phyloP scores from a whole-genome alignment of 2,329 filamentous ascomycete species.

The Talaromyces verruculosus region DNA sequence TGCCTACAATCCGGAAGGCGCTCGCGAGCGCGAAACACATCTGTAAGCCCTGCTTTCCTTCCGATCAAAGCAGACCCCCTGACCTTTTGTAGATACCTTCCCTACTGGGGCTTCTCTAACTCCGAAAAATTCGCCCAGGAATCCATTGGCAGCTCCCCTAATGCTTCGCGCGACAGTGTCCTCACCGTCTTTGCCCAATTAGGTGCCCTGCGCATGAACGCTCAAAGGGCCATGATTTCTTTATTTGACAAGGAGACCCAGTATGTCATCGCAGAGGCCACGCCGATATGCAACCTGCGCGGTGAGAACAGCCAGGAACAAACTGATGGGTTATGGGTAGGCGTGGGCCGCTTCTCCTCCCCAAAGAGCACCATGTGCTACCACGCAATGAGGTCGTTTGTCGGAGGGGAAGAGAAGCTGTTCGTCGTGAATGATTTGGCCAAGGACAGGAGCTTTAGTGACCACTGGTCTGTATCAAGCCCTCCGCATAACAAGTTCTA shows the following conservation, averaged over 20 bases:
- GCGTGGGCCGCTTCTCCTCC: neutral
- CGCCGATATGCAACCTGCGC: neutral
- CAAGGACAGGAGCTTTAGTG: neutral
- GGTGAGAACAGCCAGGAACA: neutral
- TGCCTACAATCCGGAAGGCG: neutral
- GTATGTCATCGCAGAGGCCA: neutral
- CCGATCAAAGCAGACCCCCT: neutral
- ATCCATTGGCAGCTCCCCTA: neutral
- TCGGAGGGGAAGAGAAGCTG: constrained; percentile 40
- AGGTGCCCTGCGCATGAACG: constrained; percentile 46
- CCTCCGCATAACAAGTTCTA: neutral
- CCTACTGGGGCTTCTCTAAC: neutral
- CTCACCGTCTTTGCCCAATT: constrained; percentile 55
- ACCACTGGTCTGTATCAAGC: neutral
- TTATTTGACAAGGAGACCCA: constrained; percentile 46
- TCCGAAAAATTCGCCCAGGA: neutral
- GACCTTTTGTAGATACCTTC: neutral
- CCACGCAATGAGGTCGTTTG: neutral
- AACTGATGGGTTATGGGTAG: neutral
- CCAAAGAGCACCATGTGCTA: neutral
- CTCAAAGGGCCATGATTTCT: constrained; percentile 49
- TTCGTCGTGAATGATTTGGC: neutral
- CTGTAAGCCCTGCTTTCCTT: neutral
- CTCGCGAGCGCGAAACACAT: constrained; percentile 1
- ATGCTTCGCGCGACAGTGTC: constrained; percentile 31